A percentile compares a stretch with the other conserved stretches of the same genome.
phyloP scores from a whole-genome alignment of 139 green algal genomes.

The Astrephomene gubernaculifera region DNA sequence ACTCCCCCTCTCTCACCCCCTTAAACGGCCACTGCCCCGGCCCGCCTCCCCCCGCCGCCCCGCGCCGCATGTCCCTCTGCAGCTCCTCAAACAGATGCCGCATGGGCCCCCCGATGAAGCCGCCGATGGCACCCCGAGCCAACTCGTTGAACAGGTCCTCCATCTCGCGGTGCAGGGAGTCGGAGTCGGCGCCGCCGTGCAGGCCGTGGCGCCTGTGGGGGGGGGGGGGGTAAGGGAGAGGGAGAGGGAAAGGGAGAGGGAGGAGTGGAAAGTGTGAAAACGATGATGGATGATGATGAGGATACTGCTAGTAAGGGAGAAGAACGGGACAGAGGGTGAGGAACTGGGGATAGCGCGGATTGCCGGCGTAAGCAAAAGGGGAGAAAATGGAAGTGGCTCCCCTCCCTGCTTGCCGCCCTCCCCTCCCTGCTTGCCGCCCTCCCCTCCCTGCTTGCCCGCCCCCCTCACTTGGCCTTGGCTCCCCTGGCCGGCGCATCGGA shows the following conservation, averaged over 20 bases:
- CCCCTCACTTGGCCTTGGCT: neutral
- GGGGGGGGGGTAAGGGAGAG: neutral
- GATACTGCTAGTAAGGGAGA: no score
- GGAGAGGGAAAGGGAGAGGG: neutral
- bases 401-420: no score
- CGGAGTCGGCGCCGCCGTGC: neutral
- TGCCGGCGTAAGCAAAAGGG: no score
- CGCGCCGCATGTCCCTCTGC: neutral
- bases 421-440: neutral
- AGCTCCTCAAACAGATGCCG: slow-evolving; percentile 6
- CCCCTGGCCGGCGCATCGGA: neutral
- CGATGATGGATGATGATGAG: neutral
- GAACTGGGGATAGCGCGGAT: no score
- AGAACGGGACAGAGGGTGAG: no score
- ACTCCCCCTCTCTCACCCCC: neutral
- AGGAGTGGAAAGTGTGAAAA: neutral
- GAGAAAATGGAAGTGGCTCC: no score
- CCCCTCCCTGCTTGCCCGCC: neutral
- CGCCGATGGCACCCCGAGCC: neutral
- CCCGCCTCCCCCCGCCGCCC: neutral
- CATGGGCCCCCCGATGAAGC: slow-evolving; percentile 23
- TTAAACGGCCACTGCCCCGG: neutral
- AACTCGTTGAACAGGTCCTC: slow-evolving; percentile 8
- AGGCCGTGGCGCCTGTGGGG: slow-evolving; percentile 34
- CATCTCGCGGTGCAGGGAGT: neutral